These are phyloP conservation scores for Claviceps sp. DNA, from an alignment of 2,329 filamentous ascomycete species.

Conservation along the genomic window DNA sequence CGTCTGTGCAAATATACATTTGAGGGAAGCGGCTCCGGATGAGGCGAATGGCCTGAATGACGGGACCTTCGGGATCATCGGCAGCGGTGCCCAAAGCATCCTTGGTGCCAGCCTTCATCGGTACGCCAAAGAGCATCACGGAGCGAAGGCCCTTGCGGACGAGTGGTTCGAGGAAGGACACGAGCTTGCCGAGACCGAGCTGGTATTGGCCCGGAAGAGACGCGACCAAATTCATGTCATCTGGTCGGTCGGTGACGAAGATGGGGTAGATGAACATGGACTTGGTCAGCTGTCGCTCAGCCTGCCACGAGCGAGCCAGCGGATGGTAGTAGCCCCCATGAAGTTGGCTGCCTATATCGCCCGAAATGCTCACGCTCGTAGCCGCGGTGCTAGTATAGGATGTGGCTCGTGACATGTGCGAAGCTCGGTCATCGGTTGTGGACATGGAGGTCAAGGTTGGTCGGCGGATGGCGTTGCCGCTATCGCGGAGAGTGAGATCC, in stretches of 20 bases:
- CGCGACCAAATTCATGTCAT: conserved; percentile 81
- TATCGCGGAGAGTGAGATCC: conserved; percentile 47
- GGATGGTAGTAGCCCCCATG: conserved; percentile 76
- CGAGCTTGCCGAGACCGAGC: conserved; percentile 72
- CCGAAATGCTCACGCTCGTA: conserved; percentile 55
- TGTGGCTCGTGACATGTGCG: conserved; percentile 49
- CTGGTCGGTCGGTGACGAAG: conserved; percentile 87
- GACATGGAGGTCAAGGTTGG: conserved; percentile 34
- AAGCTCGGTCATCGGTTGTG: conserved; percentile 45
- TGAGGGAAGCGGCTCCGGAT: conserved; percentile 76
- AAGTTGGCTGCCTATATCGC: conserved; percentile 70
- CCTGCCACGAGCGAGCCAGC: conserved; percentile 68
- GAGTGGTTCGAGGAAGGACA: conserved; percentile 74
- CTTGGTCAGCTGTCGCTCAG: conserved; percentile 77
- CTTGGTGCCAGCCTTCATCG: conserved; percentile 66
- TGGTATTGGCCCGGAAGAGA: conserved; percentile 86
- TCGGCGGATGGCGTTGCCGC: conserved; percentile 31
- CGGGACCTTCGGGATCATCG: conserved; percentile 85
- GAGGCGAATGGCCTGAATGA: conserved; percentile 75
- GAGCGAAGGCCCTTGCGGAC: conserved; percentile 81
- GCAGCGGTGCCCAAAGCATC: conserved; percentile 84
- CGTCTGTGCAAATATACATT: conserved; percentile 82
- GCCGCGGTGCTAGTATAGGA: conserved; percentile 54
- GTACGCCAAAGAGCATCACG: conserved; percentile 93
- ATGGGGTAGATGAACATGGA: conserved; percentile 98